A percentile compares a stretch with the other conserved stretches of the same genome.
phyloP scores from a whole-genome alignment of 441 rosid genomes.

The Flueggea neowawraea region DNA sequence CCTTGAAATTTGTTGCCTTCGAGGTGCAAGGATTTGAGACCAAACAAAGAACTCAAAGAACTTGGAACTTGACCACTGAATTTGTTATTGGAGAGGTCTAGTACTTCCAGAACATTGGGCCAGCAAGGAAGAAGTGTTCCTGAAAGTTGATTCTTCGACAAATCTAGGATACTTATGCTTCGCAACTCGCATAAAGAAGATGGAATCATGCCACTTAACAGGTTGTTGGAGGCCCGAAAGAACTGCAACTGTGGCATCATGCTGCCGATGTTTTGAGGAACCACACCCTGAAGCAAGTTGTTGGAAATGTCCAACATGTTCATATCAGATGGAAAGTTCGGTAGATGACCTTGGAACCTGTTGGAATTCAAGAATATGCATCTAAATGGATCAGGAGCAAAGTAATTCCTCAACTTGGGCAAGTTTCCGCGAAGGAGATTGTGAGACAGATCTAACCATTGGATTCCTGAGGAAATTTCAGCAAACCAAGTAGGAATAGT shows the following conservation, averaged over 20 bases:
- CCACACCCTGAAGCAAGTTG: slow-evolving; percentile 8
- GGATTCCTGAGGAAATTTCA: too few species aligned
- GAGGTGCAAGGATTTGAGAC: slow-evolving; percentile 4
- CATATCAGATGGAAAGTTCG: slow-evolving; percentile 3
- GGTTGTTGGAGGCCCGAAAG: slow-evolving; percentile 9
- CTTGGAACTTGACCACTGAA: slow-evolving; percentile 15
- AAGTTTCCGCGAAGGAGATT: not conserved
- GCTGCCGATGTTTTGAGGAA: slow-evolving; percentile 8
- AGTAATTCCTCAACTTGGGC: not conserved
- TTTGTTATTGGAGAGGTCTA: slow-evolving; percentile 20
- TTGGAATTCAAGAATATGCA: slow-evolving; percentile 7
- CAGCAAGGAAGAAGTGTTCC: slow-evolving; percentile 14
- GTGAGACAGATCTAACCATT: not conserved
- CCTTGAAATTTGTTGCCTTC: slow-evolving; percentile 5
- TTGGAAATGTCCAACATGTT: not conserved
- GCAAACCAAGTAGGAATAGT: slow-evolving; percentile 25
- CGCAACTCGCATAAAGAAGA: slow-evolving; percentile 14
- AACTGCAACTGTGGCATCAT: slow-evolving; percentile 3
- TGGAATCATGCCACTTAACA: slow-evolving; percentile 20
- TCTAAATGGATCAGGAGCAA: not conserved
- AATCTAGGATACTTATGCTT: not conserved
- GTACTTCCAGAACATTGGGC: not conserved
- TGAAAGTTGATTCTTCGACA: slow-evolving; percentile 13
- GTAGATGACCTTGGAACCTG: slow-evolving; percentile 10
- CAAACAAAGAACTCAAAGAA: not conserved